These are phyloP conservation scores for Agrocybe praecox DNA, from an alignment of 768 basidiomycete species.

Conservation along the genomic window DNA sequence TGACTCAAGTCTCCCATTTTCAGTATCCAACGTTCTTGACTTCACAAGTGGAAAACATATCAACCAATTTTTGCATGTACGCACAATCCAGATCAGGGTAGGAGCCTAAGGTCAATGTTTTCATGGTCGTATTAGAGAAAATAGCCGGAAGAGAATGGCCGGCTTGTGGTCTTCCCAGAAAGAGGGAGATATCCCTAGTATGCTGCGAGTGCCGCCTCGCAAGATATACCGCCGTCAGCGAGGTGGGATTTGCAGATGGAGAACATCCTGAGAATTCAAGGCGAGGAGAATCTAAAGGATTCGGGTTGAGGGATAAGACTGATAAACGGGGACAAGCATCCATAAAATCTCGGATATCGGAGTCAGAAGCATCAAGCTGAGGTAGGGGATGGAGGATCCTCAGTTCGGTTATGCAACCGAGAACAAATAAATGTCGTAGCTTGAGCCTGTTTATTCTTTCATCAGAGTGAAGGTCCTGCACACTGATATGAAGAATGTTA, in stretches of 20 bases:
- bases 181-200: background rate
- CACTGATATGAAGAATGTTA: background rate
- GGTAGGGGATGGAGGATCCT: background rate
- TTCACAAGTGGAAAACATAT: background rate
- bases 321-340: background rate
- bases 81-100: background rate
- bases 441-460: background rate
- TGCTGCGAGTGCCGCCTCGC: background rate
- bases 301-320: background rate
- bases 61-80: background rate
- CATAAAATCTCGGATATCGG: background rate
- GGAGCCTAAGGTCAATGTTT: background rate
- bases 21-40: background rate
- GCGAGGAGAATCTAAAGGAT: background rate
- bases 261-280: background rate
- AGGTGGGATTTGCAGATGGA: background rate
- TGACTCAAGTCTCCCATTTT: too few relatives aligned
- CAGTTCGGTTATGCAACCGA: background rate
- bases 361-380: background rate
- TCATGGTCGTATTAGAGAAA: background rate
- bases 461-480: background rate
- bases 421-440: background rate
- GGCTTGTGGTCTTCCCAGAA: background rate
- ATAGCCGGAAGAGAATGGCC: background rate
- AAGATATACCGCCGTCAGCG: background rate